Evolutionary conservation across 352 stramenopile genomes (phyloP).

Genomic region (Pythium catenulatum): DNA sequence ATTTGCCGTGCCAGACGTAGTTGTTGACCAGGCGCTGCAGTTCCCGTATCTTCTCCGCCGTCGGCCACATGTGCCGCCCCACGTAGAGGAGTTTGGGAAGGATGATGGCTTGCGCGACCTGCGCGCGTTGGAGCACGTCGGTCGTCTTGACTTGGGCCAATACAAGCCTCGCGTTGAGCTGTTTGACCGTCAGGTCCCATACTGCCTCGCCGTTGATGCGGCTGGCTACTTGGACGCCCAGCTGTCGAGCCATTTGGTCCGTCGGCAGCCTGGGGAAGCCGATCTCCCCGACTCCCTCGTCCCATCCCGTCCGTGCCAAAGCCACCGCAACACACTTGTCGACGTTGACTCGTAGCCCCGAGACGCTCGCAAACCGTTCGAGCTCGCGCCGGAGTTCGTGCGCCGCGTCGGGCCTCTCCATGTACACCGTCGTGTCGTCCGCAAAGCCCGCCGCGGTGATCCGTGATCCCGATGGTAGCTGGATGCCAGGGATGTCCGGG

Average conservation of each 20-base stretch:
- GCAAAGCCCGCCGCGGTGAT: conserved; percentile 10
- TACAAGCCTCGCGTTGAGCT: neutral
- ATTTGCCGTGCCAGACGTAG: conserved; percentile 17
- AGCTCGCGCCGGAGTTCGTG: neutral
- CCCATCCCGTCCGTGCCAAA: neutral
- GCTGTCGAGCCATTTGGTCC: neutral
- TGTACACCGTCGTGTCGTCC: conserved; percentile 13
- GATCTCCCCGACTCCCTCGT: neutral
- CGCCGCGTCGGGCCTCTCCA: neutral
- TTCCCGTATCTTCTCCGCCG: neutral
- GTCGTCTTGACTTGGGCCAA: neutral
- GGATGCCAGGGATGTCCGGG: neutral
- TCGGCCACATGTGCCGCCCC: neutral
- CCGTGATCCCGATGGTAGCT: neutral
- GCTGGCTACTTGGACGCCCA: neutral
- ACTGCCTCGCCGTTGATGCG: neutral
- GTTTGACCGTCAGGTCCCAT: neutral
- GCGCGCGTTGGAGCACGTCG: neutral
- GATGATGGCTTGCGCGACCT: neutral
- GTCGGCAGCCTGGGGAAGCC: neutral
- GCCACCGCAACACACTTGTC: neutral
- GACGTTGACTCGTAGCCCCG: neutral
- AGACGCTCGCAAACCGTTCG: neutral
- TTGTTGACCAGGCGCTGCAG: neutral
- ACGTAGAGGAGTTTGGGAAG: neutral